phyloP scores from a whole-genome alignment of 805 yeast genomes.

The Kazachstania martiniae region DNA sequence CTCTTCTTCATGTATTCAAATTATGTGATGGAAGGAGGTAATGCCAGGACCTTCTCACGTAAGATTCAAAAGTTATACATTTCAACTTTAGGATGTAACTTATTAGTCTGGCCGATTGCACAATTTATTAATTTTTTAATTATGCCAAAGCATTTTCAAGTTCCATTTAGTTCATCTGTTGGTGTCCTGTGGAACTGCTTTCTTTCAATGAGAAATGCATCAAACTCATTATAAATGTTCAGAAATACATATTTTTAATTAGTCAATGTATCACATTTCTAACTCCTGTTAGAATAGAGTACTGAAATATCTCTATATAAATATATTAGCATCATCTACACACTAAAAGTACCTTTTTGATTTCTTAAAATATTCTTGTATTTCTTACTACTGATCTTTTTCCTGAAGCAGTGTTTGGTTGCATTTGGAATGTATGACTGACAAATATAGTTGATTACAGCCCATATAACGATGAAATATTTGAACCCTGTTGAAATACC shows the following conservation, averaged over 20 bases:
- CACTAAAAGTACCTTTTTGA: conserved; percentile 3
- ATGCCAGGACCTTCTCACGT: conserved; percentile 46
- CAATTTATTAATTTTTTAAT: conserved; percentile 65
- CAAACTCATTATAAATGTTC: conserved; percentile 14
- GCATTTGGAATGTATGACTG: conserved; percentile 27
- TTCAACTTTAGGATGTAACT: conserved; percentile 56
- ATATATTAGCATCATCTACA: no score
- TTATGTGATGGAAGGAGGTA: conserved; percentile 66
- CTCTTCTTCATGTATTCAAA: conserved; percentile 80
- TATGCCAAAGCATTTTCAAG: conserved; percentile 66
- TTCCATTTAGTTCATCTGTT: conserved; percentile 78
- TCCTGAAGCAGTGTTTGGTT: conserved; percentile 26
- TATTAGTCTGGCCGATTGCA: conserved; percentile 73
- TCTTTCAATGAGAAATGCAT: conserved; percentile 68
- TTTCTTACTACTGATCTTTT: conserved; percentile 29
- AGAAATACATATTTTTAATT: no score
- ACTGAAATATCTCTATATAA: no score
- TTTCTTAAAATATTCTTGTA: conserved; percentile 26
- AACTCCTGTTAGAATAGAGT: no score
- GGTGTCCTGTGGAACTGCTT: conserved; percentile 94
- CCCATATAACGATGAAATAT: conserved; percentile 35
- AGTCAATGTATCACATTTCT: no score
- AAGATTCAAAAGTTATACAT: conserved; percentile 61
- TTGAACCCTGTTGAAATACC: conserved; percentile 42
- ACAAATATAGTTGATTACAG: conserved; percentile 38